These are phyloP conservation scores for Meyerozyma elateridarum DNA, from an alignment of 1,139 yeast species.

Conservation along the genomic window DNA sequence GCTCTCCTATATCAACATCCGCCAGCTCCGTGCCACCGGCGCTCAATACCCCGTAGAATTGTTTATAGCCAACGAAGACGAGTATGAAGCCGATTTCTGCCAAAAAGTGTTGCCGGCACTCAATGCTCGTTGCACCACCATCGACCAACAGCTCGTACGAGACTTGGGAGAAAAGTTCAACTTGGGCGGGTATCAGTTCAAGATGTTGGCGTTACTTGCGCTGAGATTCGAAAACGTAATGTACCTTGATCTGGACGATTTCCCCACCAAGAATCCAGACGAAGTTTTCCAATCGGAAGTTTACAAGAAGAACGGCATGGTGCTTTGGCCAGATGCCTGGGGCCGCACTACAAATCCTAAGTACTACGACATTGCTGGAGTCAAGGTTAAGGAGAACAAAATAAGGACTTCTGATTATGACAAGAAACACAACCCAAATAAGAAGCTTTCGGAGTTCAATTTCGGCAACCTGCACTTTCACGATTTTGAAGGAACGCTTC, in stretches of 20 bases:
- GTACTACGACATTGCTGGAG: conserved; percentile 39
- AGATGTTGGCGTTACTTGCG: conserved; percentile 55
- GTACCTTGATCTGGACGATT: conserved; percentile 65
- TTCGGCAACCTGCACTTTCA: conserved; percentile 42
- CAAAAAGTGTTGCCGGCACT: conserved; percentile 43
- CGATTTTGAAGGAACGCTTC: conserved; percentile 53
- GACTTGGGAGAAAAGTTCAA: conserved; percentile 25
- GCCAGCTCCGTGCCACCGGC: conserved; percentile 38
- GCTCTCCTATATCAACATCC: conserved; percentile 41
- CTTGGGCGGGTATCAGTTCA: conserved; percentile 57
- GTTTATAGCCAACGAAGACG: conserved; percentile 48
- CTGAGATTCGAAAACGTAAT: conserved; percentile 56
- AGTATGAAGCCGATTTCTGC: conserved; percentile 51
- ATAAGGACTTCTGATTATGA: conserved; percentile 18
- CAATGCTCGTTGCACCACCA: conserved; percentile 53
- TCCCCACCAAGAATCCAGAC: conserved; percentile 42
- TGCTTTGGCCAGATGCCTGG: conserved; percentile 53
- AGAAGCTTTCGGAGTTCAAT: conserved; percentile 20
- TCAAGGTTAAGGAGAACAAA: conserved; percentile 35
- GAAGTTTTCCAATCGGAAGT: conserved; percentile 25
- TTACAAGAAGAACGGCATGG: conserved; percentile 37
- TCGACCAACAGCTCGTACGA: conserved; percentile 27
- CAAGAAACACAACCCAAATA: conserved; percentile 4
- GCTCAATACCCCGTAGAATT: conserved; percentile 39
- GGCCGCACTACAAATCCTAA: conserved; percentile 46